Evolutionary conservation across 192 early-diverging fungal species (phyloP), one percentile per base, ranked within the genome.

Genomic region (Backusella luteola): DNA sequence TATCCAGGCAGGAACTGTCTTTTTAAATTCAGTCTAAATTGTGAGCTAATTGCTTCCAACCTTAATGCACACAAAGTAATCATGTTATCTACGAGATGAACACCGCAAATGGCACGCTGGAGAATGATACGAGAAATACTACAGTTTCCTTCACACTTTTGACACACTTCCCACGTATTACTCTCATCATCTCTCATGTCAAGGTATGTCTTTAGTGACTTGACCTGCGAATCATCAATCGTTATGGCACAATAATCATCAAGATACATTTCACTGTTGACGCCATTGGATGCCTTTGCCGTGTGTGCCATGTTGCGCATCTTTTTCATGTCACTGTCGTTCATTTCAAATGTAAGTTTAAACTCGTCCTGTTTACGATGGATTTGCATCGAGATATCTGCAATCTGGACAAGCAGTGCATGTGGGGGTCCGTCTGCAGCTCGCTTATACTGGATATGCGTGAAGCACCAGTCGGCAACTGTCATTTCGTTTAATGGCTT

Each of bases 1-100:
- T 76, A 71, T 42, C 49, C 59, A 63, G 81, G 78, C n/a, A 84
- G 49, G 74, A 84, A 84, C 19, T 80, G 72, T 35, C 82, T 35
- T 53, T 80, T 77, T 70, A 75, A 34, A 56, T 84, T 84, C 34
- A 84, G 67, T 73, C 66, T 73, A 35, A 74, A 63, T 38, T 71
- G 46, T 29, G 79, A 80, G 44, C 82, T 80, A 52, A 84, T 73
- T 17, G 76, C 76, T 34, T 80, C 79, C 21, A 84, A 73, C 44
- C 82, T 76, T 36, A 84, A 42, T 42, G 66, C 73, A 71, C 69
- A 74, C 29, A 80, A 75, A 3, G 41, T 44, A 15, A 84, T 26
- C 53, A 32, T 70, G 23, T 68, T 39, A 39, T 76, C 79, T 8
- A 78, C 53, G 1, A 80, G 7, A 38, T 77, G 74, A 6, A 80